Base-by-base conservation (phyloP, 257 asterid genomes). In the Paulownia fortunei region DNA sequence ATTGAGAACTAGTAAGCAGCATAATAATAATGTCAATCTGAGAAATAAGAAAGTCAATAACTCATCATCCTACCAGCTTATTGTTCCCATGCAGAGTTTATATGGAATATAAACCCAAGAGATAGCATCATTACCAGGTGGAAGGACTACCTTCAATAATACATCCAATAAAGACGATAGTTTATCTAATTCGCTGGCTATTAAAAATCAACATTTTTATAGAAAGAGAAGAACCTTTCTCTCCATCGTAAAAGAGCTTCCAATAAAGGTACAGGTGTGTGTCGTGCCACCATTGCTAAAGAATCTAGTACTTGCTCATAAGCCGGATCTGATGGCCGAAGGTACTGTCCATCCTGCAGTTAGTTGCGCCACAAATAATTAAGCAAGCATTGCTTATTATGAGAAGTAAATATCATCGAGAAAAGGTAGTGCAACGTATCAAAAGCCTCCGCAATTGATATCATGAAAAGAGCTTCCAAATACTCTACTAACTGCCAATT, bases 281-380 rank as follows among this genome's bases (percentile, higher is more conserved):
- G 99, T 2, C 98, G 93, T 49, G 99, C 99, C 75, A 96, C 98
- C 98, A 96, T 93, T 61, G 99, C 99, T 87, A 96, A 84, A 69
- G 99, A 96, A 87, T 96, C 99, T 74, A 96, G 76, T 69, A 96
- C 99, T 92, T 96, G 99, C 84, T 96, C 99, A 79, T 96, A 96
- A 51, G 98, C 97, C 27, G 99, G 99, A 76, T 96, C 99, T 65
- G 99, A 93, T 76, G 98, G 98, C 70, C 98, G 91, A 83, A 96
- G 99, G 82, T 96, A 96, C 79, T 96, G 99, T 44, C 99, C 99
- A 84, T 96, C 99, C 99, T 96, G 87, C 78, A 83, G 77, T 77
- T 59, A 80, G 66, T 77, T 64, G 65, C 68, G 27, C 71, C 74
- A 60, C 56, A 37, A 78, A 71, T 69, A 73, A 32, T 78, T 65